phyloP scores from a whole-genome alignment of 805 yeast genomes.

The Kuraishia cidri region DNA sequence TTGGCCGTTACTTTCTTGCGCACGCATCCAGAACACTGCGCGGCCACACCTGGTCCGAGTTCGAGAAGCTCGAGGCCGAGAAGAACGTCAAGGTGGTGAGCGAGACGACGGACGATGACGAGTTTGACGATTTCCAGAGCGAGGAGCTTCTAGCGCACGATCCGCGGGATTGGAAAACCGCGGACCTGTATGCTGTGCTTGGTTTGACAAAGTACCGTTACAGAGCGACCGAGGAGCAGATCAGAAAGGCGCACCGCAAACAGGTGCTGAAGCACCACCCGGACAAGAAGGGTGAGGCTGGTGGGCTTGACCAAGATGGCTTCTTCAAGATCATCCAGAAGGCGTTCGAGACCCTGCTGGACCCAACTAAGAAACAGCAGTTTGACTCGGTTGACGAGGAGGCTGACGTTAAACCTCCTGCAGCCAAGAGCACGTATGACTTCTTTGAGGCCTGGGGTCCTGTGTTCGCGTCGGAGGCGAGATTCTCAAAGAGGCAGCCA shows the following conservation, averaged over 20 bases:
- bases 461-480: constrained; percentile 80
- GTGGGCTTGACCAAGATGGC: constrained; percentile 87
- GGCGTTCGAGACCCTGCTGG: constrained; percentile 85
- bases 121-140: constrained; percentile 66
- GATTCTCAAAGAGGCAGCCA: constrained; percentile 89
- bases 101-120: constrained; percentile 50
- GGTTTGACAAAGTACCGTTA: constrained; percentile 88
- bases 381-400: constrained; percentile 90
- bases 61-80: constrained; percentile 88
- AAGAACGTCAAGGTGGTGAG: constrained; percentile 70
- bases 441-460: constrained; percentile 92
- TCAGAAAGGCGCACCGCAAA: constrained; percentile 94
- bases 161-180: constrained; percentile 97
- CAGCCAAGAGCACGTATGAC: constrained; percentile 57
- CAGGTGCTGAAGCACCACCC: constrained; percentile 97
- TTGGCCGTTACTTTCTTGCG: constrained; percentile 90
- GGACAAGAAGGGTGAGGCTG: constrained; percentile 90
- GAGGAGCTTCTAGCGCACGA: constrained; percentile 75
- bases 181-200: constrained; percentile 92
- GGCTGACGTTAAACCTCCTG: constrained; percentile 81
- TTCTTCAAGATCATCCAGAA: constrained; percentile 97
- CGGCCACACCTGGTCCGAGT: constrained; percentile 99
- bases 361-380: constrained; percentile 81
- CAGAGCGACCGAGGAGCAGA: constrained; percentile 87
- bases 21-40: constrained; percentile 93